Base-by-base conservation (phyloP, 441 rosid genomes). In the Erodium trifolium region DNA sequence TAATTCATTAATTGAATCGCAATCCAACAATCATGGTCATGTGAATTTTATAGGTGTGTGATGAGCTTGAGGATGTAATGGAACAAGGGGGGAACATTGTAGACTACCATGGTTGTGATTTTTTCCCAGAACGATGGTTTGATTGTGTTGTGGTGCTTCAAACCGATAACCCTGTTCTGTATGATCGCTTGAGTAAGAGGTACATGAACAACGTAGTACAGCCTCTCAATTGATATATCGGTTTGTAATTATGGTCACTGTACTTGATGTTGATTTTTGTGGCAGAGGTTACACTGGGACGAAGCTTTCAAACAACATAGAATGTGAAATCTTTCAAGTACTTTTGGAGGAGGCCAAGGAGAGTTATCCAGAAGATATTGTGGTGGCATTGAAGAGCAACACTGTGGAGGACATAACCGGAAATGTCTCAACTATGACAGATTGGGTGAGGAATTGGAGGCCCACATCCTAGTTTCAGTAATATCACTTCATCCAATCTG, bases 61-160 rank as follows among this genome's bases (percentile, higher is more conserved):
- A 94, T 82, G 99, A 90, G 80, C 87, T 94, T 35, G 97, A 91
- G 77, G 92, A 88, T 75, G 31, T 77, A 35, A 94, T 94, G 97
- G 88, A 76, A 70, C 82, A 78, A 85, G 97, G 98, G 9, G 99
- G 99, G 8, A 86, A 71, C 80, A 85, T 92, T 13, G 90, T 92
- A 59, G 99, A 92, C 71, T 92, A 94, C 78, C 98, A 92, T 65
- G 95, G 99, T 23, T 90, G 97, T 17, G 96, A 95, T 76, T 95
- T 92, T 85, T 95, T 92, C 69, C 98, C 98, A 0, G 79, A 90
- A 71, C 73, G 92, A 65, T 94, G 97, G 98, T 92, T 92, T 75
- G 96, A 94, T 81, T 83, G 79, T 1, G 90, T 92, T 1, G 86
- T 86, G 0, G 99, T 94, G 69, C 96, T 90, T 77, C 97, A 87